Conservation (phyloP, 345 rosid genomes). For the Barbarea vulgaris region DNA sequence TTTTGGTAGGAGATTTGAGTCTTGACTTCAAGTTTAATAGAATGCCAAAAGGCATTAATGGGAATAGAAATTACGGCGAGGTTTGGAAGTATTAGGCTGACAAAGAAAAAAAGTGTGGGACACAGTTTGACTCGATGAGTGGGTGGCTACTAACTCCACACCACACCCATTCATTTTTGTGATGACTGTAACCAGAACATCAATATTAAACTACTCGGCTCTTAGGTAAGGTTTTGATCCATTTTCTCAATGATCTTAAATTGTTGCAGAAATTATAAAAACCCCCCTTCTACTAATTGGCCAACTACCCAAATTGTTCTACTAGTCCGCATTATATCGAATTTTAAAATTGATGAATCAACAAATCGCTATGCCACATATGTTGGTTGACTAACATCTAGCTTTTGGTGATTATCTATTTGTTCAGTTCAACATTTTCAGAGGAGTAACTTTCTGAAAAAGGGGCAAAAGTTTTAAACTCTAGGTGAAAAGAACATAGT, state of each 20-base stretch:
- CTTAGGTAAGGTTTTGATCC: neutral
- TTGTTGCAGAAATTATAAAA: neutral
- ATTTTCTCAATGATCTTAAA: neutral
- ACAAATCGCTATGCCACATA: neutral
- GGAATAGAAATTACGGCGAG: constrained; percentile 21
- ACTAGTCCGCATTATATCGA: neutral
- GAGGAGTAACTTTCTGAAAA: neutral
- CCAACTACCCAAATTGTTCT: constrained; percentile 1
- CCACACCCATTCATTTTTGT: constrained; percentile 9
- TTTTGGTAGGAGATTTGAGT: neutral
- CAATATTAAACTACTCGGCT: neutral
- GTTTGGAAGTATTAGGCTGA: constrained; percentile 33
- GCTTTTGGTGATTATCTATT: neutral
- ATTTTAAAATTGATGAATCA: neutral
- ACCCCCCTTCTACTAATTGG: neutral
- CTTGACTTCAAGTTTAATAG: constrained; percentile 8
- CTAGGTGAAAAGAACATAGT: neutral
- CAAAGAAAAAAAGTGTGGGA: neutral
- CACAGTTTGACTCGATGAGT: constrained; percentile 27
- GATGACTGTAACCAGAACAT: neutral
- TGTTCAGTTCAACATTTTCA: neutral
- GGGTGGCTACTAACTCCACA: constrained; percentile 40
- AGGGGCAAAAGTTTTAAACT: neutral
- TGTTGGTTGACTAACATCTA: neutral
- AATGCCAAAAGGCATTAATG: neutral